Base-by-base conservation (phyloP, 2,329 filamentous ascomycete genomes). In the Huntiella omanensis region DNA sequence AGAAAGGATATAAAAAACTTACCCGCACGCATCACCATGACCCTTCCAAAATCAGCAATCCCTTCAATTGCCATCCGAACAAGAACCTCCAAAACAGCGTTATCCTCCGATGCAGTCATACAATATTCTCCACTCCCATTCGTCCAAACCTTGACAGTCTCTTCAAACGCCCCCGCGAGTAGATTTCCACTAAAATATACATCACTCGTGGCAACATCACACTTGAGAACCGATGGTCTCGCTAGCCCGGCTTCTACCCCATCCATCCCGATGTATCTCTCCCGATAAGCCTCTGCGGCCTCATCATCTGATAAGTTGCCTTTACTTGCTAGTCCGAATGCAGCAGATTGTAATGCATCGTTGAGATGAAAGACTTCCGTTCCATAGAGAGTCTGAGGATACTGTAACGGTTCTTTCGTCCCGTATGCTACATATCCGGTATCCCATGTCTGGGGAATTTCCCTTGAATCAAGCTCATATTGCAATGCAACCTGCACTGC, bases 401-500 rank as follows among this genome's bases (percentile, higher is more conserved):
- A 78, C 40, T 75, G 58, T 39, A 67, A 59, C 0, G 79, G 75
- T 4, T 56, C 53, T 17, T 64, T 57, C 16, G 68, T 64, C 12
- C 77, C 80, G 54, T 74, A 76, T 1, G 77, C 70, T 28, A 85
- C 66, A 57, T 85, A 85, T 4, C 80, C 79, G 0, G 77, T 80
- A 1, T 68, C 63, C 60, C 70, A 83, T 57, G 76, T 77, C 1
- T 56, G 55, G 0, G 79, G 77, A 33, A 83, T 71, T 50, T 83
- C 79, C 33, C 80, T 71, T 1, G 71, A 63, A 53, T 85, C 80
- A 50, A 86, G 73, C 59, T 86, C 81, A 52, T 84, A 82, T 58
- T 86, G 80, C 45, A 85, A 64, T 0, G 76, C 80, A 2, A 84
- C 79, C 56, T 86, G 82, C 4, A 86, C 69, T 0, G 79, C 73